Evolutionary conservation across 73 alveolate genomes (phyloP).

Genomic region (Symbiodinium natans): DNA sequence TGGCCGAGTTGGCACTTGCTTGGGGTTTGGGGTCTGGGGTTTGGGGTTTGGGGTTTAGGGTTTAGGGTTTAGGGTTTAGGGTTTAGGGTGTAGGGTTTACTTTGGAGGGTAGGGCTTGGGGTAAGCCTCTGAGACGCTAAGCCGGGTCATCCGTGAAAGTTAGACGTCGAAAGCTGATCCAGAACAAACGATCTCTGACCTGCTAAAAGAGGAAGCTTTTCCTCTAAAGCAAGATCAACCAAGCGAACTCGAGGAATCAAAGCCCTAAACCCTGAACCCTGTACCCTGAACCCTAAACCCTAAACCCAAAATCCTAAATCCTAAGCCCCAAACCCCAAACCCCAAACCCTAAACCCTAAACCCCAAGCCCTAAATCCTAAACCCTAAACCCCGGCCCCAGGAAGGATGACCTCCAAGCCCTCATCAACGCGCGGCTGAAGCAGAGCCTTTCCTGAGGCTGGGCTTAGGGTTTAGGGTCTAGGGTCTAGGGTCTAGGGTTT

Average conservation of each 20-base stretch:
- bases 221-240: too few species aligned
- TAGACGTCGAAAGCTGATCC: too few species aligned
- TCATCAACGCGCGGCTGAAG: conserved; percentile 62
- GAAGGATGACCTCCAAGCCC: conserved; percentile 75
- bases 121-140: too few species aligned
- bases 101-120: too few species aligned
- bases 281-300: background rate
- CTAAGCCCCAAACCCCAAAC: background rate
- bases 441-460: conserved; percentile 30
- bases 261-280: background rate
- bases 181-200: too few species aligned
- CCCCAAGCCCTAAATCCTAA: background rate
- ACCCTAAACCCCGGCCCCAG: background rate
- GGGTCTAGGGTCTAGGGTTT: background rate
- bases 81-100: too few species aligned
- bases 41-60: too few species aligned
- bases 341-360: background rate
- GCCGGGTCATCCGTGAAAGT: too few species aligned
- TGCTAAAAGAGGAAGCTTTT: too few species aligned
- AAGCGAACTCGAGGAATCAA: too few species aligned
- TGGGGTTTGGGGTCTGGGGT: background rate
- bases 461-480: background rate
- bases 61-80: too few species aligned
- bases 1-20: background rate
- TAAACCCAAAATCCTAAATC: background rate